Conservation (phyloP, 2,329 filamentous ascomycete species). For the Metarhizium anisopliae region DNA sequence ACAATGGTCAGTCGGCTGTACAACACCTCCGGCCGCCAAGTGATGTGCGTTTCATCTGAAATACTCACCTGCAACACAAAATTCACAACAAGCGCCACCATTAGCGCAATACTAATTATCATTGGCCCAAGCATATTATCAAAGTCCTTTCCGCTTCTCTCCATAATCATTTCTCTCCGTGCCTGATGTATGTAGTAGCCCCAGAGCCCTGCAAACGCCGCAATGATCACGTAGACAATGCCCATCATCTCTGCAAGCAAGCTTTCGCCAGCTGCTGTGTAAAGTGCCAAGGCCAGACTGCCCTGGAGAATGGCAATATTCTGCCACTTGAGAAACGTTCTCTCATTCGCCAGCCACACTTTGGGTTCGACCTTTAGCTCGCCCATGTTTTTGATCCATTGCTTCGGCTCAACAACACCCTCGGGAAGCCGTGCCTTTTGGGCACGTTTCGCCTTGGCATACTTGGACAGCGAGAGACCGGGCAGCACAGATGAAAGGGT, state of each 20-base stretch:
- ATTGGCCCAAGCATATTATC: conserved; percentile 82
- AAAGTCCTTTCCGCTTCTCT: conserved; percentile 85
- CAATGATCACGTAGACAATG: conserved; percentile 74
- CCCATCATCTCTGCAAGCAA: conserved; percentile 69
- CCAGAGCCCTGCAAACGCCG: conserved; percentile 77
- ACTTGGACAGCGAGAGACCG: conserved; percentile 72
- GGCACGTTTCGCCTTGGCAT: conserved; percentile 50
- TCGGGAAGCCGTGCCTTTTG: conserved; percentile 58
- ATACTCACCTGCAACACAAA: conserved; percentile 74
- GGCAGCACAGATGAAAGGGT: conserved; percentile 68
- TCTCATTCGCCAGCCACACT: conserved; percentile 97
- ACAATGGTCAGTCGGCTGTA: neutral
- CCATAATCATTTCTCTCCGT: conserved; percentile 68
- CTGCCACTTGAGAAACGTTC: conserved; percentile 98
- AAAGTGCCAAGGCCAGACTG: conserved; percentile 72
- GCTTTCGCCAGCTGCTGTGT: conserved; percentile 78
- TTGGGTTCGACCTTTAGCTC: conserved; percentile 92
- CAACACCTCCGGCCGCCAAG: conserved; percentile 2
- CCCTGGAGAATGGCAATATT: conserved; percentile 86
- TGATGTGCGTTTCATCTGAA: neutral
- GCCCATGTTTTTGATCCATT: conserved; percentile 92
- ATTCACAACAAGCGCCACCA: conserved; percentile 72
- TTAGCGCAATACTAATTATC: conserved; percentile 70
- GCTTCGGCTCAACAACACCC: conserved; percentile 75
- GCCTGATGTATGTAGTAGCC: conserved; percentile 76